Percentiles rank a stretch among this genome's conserved stretches.
phyloP scores from a whole-genome alignment of 176 grass and related monocot genomes.

The Guadua angustifolia region DNA sequence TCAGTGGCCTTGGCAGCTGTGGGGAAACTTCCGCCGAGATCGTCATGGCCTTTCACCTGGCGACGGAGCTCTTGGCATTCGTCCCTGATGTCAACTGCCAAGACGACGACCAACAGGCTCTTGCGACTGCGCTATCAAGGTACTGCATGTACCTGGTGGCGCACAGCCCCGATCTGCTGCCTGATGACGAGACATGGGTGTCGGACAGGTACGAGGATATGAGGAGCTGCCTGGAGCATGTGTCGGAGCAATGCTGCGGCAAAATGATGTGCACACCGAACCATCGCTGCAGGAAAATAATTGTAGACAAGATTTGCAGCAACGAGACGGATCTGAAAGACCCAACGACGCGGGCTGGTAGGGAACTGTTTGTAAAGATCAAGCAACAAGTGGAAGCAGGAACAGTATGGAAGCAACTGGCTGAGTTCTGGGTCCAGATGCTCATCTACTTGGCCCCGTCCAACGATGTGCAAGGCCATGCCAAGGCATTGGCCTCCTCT shows the following conservation, averaged over 20 bases:
- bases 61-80: constrained; percentile 11
- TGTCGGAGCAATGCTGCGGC: background rate
- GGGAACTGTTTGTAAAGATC: background rate
- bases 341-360: background rate
- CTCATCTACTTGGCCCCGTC: constrained; percentile 40
- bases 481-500: background rate
- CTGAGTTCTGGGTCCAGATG: background rate
- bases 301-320: too few species aligned
- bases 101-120: too few species aligned
- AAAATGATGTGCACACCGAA: too few species aligned
- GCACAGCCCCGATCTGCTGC: background rate
- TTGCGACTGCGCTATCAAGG: background rate
- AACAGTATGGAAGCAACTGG: background rate
- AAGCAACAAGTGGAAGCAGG: too few species aligned
- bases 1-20: background rate
- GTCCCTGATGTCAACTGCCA: too few species aligned
- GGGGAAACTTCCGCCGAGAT: background rate
- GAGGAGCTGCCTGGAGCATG: background rate
- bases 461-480: constrained; percentile 30
- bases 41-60: constrained; percentile 25
- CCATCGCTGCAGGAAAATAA: background rate
- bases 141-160: constrained; percentile 43
- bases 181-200: constrained; percentile 11
- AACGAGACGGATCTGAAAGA: background rate
- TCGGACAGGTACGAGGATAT: background rate